Evolutionary conservation across 176 grass and related monocot genomes (phyloP), one percentile per base, ranked within the genome.

Genomic region (Triticum dicoccoides): DNA sequence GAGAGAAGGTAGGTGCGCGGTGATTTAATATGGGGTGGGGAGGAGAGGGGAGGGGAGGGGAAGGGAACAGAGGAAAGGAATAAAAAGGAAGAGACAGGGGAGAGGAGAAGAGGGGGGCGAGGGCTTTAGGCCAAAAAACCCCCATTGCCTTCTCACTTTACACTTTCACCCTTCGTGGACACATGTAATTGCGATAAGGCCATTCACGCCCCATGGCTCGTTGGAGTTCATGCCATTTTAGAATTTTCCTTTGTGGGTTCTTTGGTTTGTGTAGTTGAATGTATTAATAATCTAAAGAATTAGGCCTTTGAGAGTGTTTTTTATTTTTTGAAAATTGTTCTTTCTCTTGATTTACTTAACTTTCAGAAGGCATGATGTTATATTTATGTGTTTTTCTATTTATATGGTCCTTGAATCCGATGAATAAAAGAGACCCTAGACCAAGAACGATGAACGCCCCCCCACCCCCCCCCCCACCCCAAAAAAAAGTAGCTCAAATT

Each of bases 51-150:
- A 23, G 59, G 64, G 81, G 15, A 54, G 72, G 45, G 5, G 62
- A 78, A 32, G 67, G 83, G 47, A 80, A 85, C 42, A 61, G 61
- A 61, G 33, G 78, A 76, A 73, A 24, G 10, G 78, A 67, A 68
- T 78, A 81, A 89, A 89, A 76, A 79, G 77, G 24, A 44, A 44
- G 35, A 42, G 88, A 77, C 88, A 82, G 69, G 1, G 23, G 69
- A 59, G 59, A 20, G 56, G 44, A 67, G 21, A 65, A 51, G 18
- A 23, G 34, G 68, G 38, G 38, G 25, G 12, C 37, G 56, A 34
- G 70, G 78, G 62, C 65, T 86, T 86, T 62, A 42, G 59, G 59
- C 44, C 82, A 37, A 35, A 77, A 82, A 37, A 33, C 58, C 44
- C 58, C 45, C 24, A 62, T 41, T 20, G 1, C n/a, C 23, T 82